These are phyloP conservation scores for Leishmania tropica DNA, from an alignment of 208 protist genomes.

Conservation along the genomic window DNA sequence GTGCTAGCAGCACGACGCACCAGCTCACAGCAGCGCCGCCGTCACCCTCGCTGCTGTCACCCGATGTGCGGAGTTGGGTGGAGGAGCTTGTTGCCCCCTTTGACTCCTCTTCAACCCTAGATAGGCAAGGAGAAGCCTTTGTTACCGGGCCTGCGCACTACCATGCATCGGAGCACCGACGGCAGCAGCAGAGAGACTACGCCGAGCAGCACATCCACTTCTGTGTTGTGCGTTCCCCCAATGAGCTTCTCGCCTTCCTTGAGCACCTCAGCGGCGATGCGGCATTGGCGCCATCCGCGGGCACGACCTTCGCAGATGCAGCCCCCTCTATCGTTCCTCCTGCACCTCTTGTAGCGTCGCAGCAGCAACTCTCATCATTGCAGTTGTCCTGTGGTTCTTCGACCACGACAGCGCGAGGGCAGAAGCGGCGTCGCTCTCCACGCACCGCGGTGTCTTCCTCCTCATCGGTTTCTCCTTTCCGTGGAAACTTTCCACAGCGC, in stretches of 20 bases:
- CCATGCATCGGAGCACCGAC: neutral
- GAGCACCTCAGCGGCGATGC: slow-evolving; percentile 4
- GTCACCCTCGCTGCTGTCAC: neutral
- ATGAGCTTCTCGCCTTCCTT: slow-evolving; percentile 43
- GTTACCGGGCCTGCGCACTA: neutral
- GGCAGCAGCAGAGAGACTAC: slow-evolving; percentile 27
- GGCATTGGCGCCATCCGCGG: neutral
- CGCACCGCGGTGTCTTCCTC: neutral
- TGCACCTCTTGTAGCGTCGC: neutral
- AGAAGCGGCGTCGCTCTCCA: slow-evolving; percentile 2
- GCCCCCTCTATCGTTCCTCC: neutral
- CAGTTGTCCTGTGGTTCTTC: neutral
- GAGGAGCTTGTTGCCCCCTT: neutral
- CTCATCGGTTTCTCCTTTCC: neutral
- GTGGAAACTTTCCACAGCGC: neutral
- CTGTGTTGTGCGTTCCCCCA: slow-evolving; percentile 27
- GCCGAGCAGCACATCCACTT: slow-evolving; percentile 36
- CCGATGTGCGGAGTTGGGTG: neutral
- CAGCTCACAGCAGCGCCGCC: neutral
- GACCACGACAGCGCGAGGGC: neutral
- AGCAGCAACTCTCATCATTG: neutral
- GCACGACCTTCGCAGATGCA: neutral
- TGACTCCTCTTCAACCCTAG: neutral
- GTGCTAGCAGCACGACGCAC: neutral
- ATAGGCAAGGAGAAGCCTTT: neutral